phyloP scores from a whole-genome alignment of 331 rosid species.

The Rosa hybrid region DNA sequence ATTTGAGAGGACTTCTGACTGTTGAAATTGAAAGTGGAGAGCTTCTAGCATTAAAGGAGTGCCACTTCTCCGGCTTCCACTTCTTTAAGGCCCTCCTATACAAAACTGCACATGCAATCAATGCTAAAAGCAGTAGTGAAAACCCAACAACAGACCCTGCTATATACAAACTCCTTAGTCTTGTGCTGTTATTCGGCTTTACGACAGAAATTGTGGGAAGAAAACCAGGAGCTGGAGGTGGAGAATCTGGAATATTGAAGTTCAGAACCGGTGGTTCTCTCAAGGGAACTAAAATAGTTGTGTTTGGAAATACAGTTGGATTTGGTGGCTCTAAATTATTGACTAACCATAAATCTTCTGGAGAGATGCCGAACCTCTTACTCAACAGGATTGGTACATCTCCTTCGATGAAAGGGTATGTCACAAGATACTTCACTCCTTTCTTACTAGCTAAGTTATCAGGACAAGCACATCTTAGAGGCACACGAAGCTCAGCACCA shows the following conservation, averaged over 20 bases:
- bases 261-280: slow-evolving; percentile 23
- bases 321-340: slow-evolving; percentile 23
- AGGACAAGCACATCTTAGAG: slow-evolving; percentile 61
- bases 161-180: slow-evolving; percentile 33
- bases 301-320: slow-evolving; percentile 35
- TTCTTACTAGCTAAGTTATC: slow-evolving; percentile 22
- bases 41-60: slow-evolving; percentile 35
- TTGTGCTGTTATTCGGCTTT: slow-evolving; percentile 7
- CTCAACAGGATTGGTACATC: slow-evolving; percentile 25
- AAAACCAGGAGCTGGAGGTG: slow-evolving; percentile 51
- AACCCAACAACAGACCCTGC: slow-evolving; percentile 47
- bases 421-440: slow-evolving; percentile 48
- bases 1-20: slow-evolving; percentile 27
- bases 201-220: slow-evolving; percentile 43
- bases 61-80: slow-evolving; percentile 34
- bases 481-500: slow-evolving; percentile 46
- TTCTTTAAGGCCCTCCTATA: slow-evolving; percentile 39
- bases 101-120: slow-evolving; percentile 41
- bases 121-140: slow-evolving; percentile 35
- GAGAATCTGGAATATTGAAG: slow-evolving; percentile 40
- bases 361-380: slow-evolving; percentile 40
- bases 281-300: slow-evolving; percentile 55
- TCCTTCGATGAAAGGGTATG: slow-evolving; percentile 52
- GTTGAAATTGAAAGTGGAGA: slow-evolving; percentile 39
- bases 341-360: slow-evolving; percentile 34